Conservation (phyloP, 176 grass and related monocot genomes). For the Oryza glumipatula region DNA sequence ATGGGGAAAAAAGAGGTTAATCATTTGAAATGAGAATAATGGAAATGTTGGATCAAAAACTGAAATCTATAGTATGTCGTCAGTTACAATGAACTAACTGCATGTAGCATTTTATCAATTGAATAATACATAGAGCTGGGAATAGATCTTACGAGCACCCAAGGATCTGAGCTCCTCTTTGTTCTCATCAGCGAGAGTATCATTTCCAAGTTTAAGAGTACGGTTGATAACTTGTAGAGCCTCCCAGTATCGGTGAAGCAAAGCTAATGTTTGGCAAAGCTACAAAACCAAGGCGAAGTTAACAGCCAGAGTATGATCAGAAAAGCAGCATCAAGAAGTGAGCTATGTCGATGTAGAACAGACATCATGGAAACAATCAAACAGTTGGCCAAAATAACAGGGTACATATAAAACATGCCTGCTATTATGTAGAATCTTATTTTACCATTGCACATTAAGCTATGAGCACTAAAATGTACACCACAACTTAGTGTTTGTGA, state of each 20-base stretch:
- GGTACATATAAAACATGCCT: neutral
- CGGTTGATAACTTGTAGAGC: constrained; percentile 84
- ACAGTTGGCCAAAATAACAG: neutral
- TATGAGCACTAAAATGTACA: constrained; percentile 3
- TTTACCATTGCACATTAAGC: neutral
- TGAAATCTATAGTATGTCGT: neutral
- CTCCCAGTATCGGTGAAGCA: constrained; percentile 74
- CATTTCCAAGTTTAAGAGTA: constrained; percentile 80
- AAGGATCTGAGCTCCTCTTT: constrained; percentile 78
- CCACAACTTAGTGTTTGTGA: neutral
- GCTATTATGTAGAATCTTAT: neutral
- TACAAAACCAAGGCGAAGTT: constrained; percentile 42
- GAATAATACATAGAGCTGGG: neutral
- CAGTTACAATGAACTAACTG: neutral
- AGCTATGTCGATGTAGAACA: neutral
- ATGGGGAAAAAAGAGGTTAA: neutral
- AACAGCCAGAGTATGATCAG: neutral
- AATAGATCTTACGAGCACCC: constrained; percentile 77
- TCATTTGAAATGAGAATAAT: neutral
- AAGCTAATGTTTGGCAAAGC: constrained; percentile 84
- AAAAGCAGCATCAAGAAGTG: neutral
- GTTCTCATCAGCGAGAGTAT: constrained; percentile 58
- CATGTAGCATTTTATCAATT: neutral
- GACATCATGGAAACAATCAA: neutral
- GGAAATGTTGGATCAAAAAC: neutral